Evolutionary conservation across 164 flowering plant genomes (phyloP), one percentile per base, ranked within the genome.

Genomic region (Berberis vulgaris): DNA sequence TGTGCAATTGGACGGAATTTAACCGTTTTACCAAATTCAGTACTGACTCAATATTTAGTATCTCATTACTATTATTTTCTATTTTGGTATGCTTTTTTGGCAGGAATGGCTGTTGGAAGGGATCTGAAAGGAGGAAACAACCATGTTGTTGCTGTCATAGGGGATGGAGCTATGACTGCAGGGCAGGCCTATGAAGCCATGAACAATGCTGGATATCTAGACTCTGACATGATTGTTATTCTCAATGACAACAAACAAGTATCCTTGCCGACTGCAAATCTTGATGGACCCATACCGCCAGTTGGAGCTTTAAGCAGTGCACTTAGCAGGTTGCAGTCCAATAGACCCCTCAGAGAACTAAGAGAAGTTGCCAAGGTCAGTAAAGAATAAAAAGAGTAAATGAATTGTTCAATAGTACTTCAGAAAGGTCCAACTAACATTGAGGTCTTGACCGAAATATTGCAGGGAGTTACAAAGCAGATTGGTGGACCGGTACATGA

Each of bases 91-190:
- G 26, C 26, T 26, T 7, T 49, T 10, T 67, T 62, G 57, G 67
- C 81, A 90, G 98, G 98, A 59, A 94, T 94, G 98, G 98, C 97
- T 13, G 95, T 94, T 38, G 98, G 96, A 11, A 84, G 98, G 75
- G 97, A 94, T 67, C 72, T 88, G 8, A 87, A 90, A 69, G 98
- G 98, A 41, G 73, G 79, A 72, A 81, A 86, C 49, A 94, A 91
- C 72, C 60, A 81, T 65, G 98, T 94, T 0, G 70, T 94, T 72
- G 87, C 97, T 54, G 91, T 94, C 6, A 94, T 94, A 67, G 98
- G 98, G 42, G 98, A 94, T 73, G 98, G 98, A 65, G 96, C 98
- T 68, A 91, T 91, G 98, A 94, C 98, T 45, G 98, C 98, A 3
- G 98, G 98, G 46, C 98, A 94, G 74, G 98, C 98, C 64, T 94